Conservation (phyloP, 2,329 filamentous ascomycete species). For the Pseudocercospora crystallina region DNA sequence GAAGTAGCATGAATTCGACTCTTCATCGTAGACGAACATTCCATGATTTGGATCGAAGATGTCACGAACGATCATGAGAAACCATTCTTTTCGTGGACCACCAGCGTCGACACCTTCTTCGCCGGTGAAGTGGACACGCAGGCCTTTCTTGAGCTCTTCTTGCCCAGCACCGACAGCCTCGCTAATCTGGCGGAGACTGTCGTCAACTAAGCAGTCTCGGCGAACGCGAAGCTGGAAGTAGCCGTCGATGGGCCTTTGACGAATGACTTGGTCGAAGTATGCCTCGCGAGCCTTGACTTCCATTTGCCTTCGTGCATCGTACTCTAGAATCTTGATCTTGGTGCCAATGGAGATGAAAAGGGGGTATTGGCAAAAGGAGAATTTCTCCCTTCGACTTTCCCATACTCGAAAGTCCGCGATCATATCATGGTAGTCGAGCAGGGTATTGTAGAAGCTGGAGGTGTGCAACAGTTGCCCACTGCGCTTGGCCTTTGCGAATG, state of each 20-base stretch:
- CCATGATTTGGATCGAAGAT: constrained; percentile 89
- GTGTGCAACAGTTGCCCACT: constrained; percentile 70
- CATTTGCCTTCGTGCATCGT: constrained; percentile 88
- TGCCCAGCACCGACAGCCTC: constrained; percentile 77
- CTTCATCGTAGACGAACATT: constrained; percentile 90
- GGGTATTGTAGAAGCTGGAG: constrained; percentile 82
- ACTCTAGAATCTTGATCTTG: constrained; percentile 85
- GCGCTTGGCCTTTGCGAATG: constrained; percentile 24
- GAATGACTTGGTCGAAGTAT: constrained; percentile 86
- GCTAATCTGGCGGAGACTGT: constrained; percentile 80
- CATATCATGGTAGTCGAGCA: constrained; percentile 83
- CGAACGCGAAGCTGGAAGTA: constrained; percentile 76
- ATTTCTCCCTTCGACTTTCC: constrained; percentile 72
- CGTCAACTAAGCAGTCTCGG: constrained; percentile 82
- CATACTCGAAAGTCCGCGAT: constrained; percentile 84
- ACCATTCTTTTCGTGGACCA: constrained; percentile 91
- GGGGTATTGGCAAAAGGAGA: constrained; percentile 88
- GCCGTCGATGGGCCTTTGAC: constrained; percentile 64
- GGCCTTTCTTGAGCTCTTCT: constrained; percentile 85
- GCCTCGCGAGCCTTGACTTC: constrained; percentile 82
- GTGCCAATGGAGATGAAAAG: constrained; percentile 90
- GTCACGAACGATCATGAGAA: constrained; percentile 80
- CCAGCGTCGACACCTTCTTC: constrained; percentile 92
- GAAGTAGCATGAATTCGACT: constrained; percentile 89
- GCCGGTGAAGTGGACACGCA: constrained; percentile 80